A percentile compares a stretch with the other conserved stretches of the same genome.
These are phyloP conservation scores for Pistacia vera DNA, from an alignment of 345 rosid genomes.

Conservation along the genomic window DNA sequence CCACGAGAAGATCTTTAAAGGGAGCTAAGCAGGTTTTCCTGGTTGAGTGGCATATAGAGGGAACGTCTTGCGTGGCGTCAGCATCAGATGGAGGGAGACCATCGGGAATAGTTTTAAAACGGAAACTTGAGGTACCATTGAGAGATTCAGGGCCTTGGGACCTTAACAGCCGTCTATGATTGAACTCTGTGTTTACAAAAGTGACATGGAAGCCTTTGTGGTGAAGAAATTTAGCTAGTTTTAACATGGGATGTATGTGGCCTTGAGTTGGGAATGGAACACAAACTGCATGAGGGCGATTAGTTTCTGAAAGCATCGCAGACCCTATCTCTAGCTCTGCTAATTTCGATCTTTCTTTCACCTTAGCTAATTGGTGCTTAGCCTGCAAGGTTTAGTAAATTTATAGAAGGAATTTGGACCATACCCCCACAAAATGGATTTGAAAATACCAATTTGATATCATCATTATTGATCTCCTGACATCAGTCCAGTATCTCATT, in stretches of 20 bases:
- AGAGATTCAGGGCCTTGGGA: constrained; percentile 32
- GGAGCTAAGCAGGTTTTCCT: constrained; percentile 25
- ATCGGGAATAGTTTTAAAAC: constrained; percentile 40
- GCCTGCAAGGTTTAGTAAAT: too few species aligned
- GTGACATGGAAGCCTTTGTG: constrained; percentile 41
- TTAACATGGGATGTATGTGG: constrained; percentile 49
- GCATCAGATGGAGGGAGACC: constrained; percentile 30
- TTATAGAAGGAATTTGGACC: too few species aligned
- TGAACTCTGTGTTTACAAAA: constrained; percentile 45
- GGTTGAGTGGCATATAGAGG: constrained; percentile 34
- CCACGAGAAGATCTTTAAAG: constrained; percentile 22
- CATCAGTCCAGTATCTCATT: too few species aligned
- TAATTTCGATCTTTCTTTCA: too few species aligned
- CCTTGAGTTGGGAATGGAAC: constrained; percentile 53
- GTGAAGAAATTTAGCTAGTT: constrained; percentile 45
- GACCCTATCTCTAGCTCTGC: too few species aligned
- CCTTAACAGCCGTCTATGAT: constrained; percentile 33
- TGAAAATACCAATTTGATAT: too few species aligned
- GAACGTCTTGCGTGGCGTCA: constrained; percentile 27
- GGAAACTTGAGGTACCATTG: constrained; percentile 30
- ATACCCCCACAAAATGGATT: too few species aligned
- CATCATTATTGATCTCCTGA: too few species aligned
- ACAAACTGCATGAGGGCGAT: constrained; percentile 39
- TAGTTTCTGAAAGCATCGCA: neutral
- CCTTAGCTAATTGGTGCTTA: too few species aligned